Conservation (phyloP, 306 rosid species). For the Boehmeria nivea region DNA sequence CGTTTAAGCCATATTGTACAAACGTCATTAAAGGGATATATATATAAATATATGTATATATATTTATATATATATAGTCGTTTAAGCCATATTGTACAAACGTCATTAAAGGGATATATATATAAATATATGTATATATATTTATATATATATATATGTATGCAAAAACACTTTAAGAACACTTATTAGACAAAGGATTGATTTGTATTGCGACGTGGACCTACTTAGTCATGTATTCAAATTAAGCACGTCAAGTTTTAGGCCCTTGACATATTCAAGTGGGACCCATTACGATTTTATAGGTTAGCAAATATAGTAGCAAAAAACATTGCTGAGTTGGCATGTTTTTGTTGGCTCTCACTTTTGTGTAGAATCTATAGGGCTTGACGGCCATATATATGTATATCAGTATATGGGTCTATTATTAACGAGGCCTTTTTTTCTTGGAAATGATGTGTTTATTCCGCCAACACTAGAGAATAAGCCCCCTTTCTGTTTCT, state of each 20-base stretch:
- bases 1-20: slow-evolving; percentile 30
- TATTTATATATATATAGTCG: slow-evolving; percentile 38
- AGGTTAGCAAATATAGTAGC: too few relatives aligned
- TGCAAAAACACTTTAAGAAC: too few relatives aligned
- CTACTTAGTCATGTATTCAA: slow-evolving; percentile 3
- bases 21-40: neutral
- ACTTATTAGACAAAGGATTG: too few relatives aligned
- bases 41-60: neutral
- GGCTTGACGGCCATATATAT: neutral
- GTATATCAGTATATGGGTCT: too few relatives aligned
- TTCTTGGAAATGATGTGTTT: too few relatives aligned
- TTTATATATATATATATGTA: neutral
- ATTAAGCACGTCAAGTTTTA: slow-evolving; percentile 1
- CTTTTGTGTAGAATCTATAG: neutral
- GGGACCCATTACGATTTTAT: too few relatives aligned
- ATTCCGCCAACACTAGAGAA: too few relatives aligned
- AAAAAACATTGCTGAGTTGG: neutral
- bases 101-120: neutral
- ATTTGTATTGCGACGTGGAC: too few relatives aligned
- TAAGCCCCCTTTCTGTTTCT: too few relatives aligned
- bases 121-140: neutral
- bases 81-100: slow-evolving; percentile 21
- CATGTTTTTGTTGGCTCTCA: neutral
- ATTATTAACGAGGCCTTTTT: too few relatives aligned
- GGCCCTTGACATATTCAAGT: slow-evolving; percentile 8